These are phyloP conservation scores for Trichoderma erinaceum DNA, from an alignment of 495 filamentous ascomycete genomes.

Conservation along the genomic window DNA sequence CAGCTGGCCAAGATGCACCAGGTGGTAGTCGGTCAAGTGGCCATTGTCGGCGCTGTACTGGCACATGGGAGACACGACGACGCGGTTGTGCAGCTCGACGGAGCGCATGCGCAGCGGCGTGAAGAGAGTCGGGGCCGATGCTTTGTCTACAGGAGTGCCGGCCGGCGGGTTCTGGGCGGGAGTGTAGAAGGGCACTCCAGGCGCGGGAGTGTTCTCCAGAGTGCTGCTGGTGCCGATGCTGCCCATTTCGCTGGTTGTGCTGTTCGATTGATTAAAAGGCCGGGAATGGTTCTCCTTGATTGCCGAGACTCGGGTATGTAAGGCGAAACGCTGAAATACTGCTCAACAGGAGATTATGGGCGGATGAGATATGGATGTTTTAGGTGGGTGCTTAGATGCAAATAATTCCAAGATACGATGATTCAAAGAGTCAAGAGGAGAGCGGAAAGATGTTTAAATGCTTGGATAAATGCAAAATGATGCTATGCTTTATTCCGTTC, in stretches of 20 bases:
- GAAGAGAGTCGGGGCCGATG: conserved; percentile 55
- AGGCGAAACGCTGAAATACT: background rate
- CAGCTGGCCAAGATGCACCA: conserved; percentile 57
- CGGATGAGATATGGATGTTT: background rate
- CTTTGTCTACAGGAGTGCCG: conserved; percentile 46
- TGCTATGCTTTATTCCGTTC: too few species aligned
- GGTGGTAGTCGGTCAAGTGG: conserved; percentile 64
- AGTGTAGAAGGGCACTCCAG: conserved; percentile 50
- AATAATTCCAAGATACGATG: background rate
- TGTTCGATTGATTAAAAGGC: background rate
- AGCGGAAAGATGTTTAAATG: too few species aligned
- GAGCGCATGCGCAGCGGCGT: conserved; percentile 59
- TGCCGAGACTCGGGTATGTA: background rate
- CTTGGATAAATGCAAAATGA: too few species aligned
- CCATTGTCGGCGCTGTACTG: conserved; percentile 64
- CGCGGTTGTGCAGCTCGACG: conserved; percentile 66
- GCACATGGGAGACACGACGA: conserved; percentile 58
- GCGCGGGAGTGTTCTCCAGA: conserved; percentile 27
- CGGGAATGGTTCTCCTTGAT: background rate
- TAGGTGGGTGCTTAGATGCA: background rate
- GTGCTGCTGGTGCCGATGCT: conserved; percentile 1
- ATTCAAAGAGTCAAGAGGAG: too few species aligned
- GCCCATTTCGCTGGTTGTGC: background rate
- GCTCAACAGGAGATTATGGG: background rate
- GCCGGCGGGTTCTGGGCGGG: conserved; percentile 49